Conservation (phyloP, 768 basidiomycete species). For the Boletus bicolor region DNA sequence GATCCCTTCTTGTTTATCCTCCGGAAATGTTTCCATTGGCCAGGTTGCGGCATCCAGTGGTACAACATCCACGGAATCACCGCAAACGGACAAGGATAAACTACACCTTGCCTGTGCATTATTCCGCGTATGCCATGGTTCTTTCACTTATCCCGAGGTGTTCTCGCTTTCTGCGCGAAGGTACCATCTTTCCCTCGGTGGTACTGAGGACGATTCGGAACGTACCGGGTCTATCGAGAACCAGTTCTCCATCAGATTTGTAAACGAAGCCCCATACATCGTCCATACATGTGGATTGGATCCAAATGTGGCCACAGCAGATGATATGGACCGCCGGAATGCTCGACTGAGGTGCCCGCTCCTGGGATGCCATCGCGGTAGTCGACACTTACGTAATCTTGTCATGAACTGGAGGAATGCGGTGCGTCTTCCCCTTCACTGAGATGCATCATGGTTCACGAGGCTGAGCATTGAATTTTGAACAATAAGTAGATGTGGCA, state of each 20-base stretch:
- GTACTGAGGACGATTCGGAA: not conserved
- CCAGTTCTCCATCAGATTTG: not conserved
- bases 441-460: not conserved
- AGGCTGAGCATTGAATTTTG: not conserved
- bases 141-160: not conserved
- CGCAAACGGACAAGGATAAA: not conserved
- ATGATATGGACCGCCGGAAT: slow-evolving; percentile 10
- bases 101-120: slow-evolving; percentile 10
- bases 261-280: not conserved
- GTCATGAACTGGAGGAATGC: not conserved
- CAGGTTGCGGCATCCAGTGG: not conserved
- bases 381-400: not conserved
- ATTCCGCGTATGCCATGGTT: not conserved
- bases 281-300: slow-evolving; percentile 5
- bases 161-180: not conserved
- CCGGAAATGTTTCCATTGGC: not conserved
- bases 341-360: slow-evolving; percentile 1
- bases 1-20: not conserved
- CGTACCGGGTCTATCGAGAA: not conserved
- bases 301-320: slow-evolving; percentile 4
- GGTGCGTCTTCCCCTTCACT: not conserved
- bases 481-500: not conserved
- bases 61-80: not conserved
- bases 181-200: accelerated
- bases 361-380: too few species aligned